phyloP scores from a whole-genome alignment of 345 rosid species.

The Camelina hispida region DNA sequence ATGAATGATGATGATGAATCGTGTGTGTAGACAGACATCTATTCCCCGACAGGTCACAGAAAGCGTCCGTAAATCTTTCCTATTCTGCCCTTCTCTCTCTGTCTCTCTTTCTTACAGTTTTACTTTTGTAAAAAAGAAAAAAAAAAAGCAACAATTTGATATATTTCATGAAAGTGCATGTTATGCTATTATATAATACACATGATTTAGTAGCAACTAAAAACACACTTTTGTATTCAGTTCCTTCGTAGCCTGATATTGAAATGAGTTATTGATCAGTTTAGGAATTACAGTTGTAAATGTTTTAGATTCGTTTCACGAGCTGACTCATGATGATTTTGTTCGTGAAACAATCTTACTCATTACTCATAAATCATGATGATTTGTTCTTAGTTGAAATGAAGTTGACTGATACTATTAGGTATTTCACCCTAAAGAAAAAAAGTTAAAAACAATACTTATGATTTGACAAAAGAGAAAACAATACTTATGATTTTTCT shows the following conservation, averaged over 20 bases:
- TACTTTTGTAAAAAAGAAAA: neutral
- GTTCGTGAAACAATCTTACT: neutral
- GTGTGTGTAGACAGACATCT: conserved; percentile 38
- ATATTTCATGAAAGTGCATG: conserved; percentile 4
- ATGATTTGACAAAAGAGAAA: no score
- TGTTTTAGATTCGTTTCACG: neutral
- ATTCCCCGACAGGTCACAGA: conserved; percentile 51
- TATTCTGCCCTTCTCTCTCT: conserved; percentile 34
- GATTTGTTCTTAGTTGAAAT: neutral
- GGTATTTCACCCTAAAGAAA: no score
- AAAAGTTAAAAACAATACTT: no score
- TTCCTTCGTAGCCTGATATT: neutral
- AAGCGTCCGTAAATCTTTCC: conserved; percentile 49
- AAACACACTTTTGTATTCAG: conserved; percentile 1
- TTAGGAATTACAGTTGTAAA: neutral
- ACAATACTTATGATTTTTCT: neutral
- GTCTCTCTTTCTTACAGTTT: neutral
- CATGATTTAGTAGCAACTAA: neutral
- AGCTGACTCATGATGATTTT: no score
- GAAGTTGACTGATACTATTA: neutral
- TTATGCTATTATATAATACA: conserved; percentile 22
- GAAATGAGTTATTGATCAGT: neutral
- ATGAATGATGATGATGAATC: neutral
- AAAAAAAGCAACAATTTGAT: neutral
- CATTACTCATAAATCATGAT: neutral